Conservation (phyloP, 2,329 filamentous ascomycete genomes). For the Monosporascus sp. region DNA sequence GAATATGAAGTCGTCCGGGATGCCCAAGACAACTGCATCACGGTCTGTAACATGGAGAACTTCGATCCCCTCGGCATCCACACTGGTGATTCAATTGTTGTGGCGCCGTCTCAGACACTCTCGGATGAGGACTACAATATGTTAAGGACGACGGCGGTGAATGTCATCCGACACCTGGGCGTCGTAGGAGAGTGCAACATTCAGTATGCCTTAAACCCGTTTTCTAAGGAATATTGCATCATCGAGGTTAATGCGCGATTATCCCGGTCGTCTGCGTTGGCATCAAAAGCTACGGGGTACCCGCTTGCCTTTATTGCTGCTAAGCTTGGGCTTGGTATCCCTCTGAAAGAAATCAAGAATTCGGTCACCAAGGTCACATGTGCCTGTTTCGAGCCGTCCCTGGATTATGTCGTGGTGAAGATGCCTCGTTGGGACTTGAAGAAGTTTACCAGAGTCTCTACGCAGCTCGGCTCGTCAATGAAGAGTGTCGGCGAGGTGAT, state of each 20-base stretch:
- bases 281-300: conserved; percentile 96
- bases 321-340: conserved; percentile 91
- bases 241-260: conserved; percentile 98
- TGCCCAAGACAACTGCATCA: conserved; percentile 95
- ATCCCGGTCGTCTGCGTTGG: conserved; percentile 89
- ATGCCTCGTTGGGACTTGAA: conserved; percentile 98
- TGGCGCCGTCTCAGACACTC: conserved; percentile 92
- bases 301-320: conserved; percentile 94
- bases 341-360: conserved; percentile 94
- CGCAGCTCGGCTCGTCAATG: conserved; percentile 94
- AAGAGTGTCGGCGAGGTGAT: conserved; percentile 99
- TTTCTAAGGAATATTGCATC: conserved; percentile 95
- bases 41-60: conserved; percentile 99
- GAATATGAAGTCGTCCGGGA: conserved; percentile 98
- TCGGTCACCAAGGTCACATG: conserved; percentile 93
- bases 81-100: conserved; percentile 96
- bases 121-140: conserved; percentile 99
- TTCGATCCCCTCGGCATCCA: conserved; percentile 98
- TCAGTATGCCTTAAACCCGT: conserved; percentile 94
- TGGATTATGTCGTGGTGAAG: conserved; percentile 98
- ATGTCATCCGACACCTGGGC: conserved; percentile 93
- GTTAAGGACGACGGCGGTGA: conserved; percentile 93
- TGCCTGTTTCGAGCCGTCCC: conserved; percentile 95
- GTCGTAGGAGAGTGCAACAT: conserved; percentile 99
- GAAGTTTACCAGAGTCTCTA: conserved; percentile 97